Evolutionary conservation across 164 flowering plant genomes (phyloP).

Genomic region (Kingdonia uniflora): DNA sequence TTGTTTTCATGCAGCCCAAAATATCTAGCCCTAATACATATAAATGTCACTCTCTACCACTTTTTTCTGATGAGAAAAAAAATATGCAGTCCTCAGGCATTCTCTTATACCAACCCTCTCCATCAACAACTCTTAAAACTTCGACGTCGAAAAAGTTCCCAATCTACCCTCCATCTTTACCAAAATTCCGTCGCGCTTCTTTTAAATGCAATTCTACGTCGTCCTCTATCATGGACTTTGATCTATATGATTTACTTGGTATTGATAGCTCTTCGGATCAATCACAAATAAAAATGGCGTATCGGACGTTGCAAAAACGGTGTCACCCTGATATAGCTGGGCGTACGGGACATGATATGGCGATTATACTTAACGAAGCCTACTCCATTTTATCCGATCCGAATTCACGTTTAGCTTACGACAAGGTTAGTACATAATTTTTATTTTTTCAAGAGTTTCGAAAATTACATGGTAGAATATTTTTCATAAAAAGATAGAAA

Average conservation of each 20-base stretch:
- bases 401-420: constrained; percentile 49
- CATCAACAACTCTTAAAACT: constrained; percentile 12
- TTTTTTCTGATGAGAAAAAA: neutral
- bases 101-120: constrained; percentile 14
- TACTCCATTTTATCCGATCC: constrained; percentile 79
- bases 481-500: no score
- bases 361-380: constrained; percentile 79
- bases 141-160: constrained; percentile 1
- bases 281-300: constrained; percentile 55
- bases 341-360: constrained; percentile 82
- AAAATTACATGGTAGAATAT: no score
- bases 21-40: neutral
- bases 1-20: constrained; percentile 2
- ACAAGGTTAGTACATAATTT: constrained; percentile 34
- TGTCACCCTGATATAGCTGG: constrained; percentile 97
- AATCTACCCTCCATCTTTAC: constrained; percentile 6
- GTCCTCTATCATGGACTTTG: constrained; percentile 37
- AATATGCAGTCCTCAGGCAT: constrained; percentile 20
- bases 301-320: constrained; percentile 69
- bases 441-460: no score
- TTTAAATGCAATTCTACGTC: constrained; percentile 23
- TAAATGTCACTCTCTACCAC: neutral
- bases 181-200: constrained; percentile 6
- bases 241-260: constrained; percentile 88
- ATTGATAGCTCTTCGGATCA: constrained; percentile 53